These are phyloP conservation scores for Eucommia ulmoides DNA, from an alignment of 257 asterid species.

Conservation along the genomic window DNA sequence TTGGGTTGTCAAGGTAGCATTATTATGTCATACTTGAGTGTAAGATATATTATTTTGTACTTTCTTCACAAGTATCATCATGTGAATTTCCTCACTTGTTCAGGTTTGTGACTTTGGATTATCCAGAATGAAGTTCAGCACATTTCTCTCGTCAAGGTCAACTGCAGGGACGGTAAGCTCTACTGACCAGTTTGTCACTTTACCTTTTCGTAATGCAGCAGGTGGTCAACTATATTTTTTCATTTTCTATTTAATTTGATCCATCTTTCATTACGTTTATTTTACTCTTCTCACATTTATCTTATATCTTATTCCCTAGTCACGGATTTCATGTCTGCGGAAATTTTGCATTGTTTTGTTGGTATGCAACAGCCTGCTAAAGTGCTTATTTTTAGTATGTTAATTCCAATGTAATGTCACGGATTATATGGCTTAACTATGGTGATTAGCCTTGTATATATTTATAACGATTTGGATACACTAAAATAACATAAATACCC, in stretches of 20 bases:
- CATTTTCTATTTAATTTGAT: background rate
- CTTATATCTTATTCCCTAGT: constrained; percentile 1
- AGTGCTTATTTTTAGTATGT: background rate
- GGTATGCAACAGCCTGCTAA: background rate
- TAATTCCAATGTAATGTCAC: background rate
- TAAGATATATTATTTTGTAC: constrained; percentile 2
- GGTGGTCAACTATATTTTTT: too few species aligned
- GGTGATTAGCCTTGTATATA: too few species aligned
- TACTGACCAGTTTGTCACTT: too few species aligned
- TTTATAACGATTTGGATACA: too few species aligned
- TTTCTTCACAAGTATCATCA: background rate
- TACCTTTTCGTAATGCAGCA: too few species aligned
- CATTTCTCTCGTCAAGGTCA: constrained; percentile 92
- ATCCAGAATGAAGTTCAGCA: constrained; percentile 88
- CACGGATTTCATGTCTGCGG: too few species aligned
- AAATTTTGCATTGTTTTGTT: constrained; percentile 5
- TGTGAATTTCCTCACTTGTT: background rate
- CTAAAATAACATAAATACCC: too few species aligned
- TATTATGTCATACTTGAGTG: constrained; percentile 6
- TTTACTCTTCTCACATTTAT: background rate
- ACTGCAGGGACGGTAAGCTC: constrained; percentile 94
- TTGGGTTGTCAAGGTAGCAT: constrained; percentile 88
- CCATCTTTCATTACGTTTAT: background rate
- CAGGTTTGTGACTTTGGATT: constrained; percentile 94
- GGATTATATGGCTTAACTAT: too few species aligned